Evolutionary conservation across 768 basidiomycete species (phyloP), one percentile per base, ranked within the genome.

Genomic region (Phlebiopsis gigantea): DNA sequence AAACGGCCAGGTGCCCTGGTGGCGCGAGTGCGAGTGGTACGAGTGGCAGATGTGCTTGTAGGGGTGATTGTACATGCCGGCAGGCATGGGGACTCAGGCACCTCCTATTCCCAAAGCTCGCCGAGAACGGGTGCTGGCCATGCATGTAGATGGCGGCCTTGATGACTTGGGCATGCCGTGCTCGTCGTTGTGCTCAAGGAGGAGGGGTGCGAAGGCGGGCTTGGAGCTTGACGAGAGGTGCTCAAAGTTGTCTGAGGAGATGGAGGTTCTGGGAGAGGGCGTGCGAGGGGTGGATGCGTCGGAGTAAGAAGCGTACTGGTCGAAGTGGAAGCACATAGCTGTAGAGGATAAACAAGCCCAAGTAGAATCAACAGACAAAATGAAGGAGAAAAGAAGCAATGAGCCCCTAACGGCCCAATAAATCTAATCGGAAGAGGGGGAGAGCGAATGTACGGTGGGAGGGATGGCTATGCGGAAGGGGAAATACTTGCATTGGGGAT

Each of bases 261-360:
- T 50, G 54, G 68, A 70, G 46, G 66, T 68, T 45, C 71, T 75
- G 21, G 88, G 88, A 1, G 88, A 89, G 0, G 88, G 88, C 0
- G 88, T 90, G 55, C 87, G 80, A 1, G 88, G 88, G 1, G 79
- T 76, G 44, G 86, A 86, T 59, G 83, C 79, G 73, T 86, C 83
- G 56, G 83, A 82, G 75, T 84, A 85, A 62, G 83, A 77, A 50
- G 80, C 72, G 71, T 84, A 87, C 6, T 75, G 69, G 74, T 86
- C 83, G 70, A 85, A 88, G 42, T 67, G 66, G 61, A 69, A 61
- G 66, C 79, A 77, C 77, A 79, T 79, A 59, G 63, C 60, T 57
- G 47, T 29, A 34, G 19, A 2, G n/a, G n/a, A n/a, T n/a, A n/a
- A n/a, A 46, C 44, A 44, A 58, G 57, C 58, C 55, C 58, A 51